phyloP scores from a whole-genome alignment of 495 filamentous ascomycete species.

The Neurospora tetraspora region DNA sequence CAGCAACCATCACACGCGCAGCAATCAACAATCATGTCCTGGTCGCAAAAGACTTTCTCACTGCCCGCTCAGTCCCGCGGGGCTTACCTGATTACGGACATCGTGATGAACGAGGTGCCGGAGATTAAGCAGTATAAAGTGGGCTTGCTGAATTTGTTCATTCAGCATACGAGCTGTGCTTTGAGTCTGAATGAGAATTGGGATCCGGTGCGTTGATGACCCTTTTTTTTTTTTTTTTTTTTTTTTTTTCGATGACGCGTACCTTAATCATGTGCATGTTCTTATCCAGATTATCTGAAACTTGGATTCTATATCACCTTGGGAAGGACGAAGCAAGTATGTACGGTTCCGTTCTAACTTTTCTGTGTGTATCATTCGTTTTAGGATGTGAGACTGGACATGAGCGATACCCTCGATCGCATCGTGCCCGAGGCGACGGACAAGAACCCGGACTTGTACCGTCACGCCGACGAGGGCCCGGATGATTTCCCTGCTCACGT shows the following conservation, averaged over 20 bases:
- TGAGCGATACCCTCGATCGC: conserved; percentile 87
- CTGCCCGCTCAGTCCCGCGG: conserved; percentile 68
- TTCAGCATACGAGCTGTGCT: conserved; percentile 85
- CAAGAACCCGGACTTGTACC: conserved; percentile 62
- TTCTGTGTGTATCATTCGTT: not conserved
- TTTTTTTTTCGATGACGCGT: too few relatives aligned
- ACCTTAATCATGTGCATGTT: too few relatives aligned
- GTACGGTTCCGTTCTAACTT: not conserved
- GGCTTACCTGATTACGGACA: conserved; percentile 79
- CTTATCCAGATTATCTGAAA: too few relatives aligned
- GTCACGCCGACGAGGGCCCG: conserved; percentile 46
- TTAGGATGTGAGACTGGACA: conserved; percentile 54
- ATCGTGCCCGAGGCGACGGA: conserved; percentile 66
- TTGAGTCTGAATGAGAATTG: conserved; percentile 91
- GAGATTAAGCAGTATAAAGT: conserved; percentile 72
- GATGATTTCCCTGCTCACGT: conserved; percentile 58
- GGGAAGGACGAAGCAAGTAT: too few relatives aligned
- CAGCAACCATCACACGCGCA: conserved; percentile 2
- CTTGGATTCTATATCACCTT: too few relatives aligned
- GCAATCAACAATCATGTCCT: conserved; percentile 44
- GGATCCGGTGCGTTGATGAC: conserved; percentile 50
- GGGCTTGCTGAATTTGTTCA: conserved; percentile 78
- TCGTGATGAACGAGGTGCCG: conserved; percentile 56
- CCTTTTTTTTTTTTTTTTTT: too few relatives aligned
- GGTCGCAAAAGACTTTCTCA: conserved; percentile 70